These are phyloP conservation scores for Ogataea pignaliae DNA, from an alignment of 805 yeast species.

Conservation along the genomic window DNA sequence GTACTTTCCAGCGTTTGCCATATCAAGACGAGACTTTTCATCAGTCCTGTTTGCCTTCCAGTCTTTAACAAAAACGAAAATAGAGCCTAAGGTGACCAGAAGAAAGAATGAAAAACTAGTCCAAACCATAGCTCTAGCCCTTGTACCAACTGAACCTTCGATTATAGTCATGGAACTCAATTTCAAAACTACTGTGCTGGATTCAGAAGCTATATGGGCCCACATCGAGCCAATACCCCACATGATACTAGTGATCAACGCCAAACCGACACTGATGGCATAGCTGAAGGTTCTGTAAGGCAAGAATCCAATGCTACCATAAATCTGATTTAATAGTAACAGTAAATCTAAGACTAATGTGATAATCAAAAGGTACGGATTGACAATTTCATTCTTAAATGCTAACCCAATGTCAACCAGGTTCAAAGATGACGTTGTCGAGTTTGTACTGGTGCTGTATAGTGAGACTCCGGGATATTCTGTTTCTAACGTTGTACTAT, in stretches of 20 bases:
- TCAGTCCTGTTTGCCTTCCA: too few species aligned
- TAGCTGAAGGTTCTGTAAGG: slow-evolving; percentile 35
- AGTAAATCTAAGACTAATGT: slow-evolving; percentile 40
- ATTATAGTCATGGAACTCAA: slow-evolving; percentile 49
- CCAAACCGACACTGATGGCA: slow-evolving; percentile 28
- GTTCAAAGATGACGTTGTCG: slow-evolving; percentile 35
- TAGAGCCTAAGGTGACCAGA: slow-evolving; percentile 36
- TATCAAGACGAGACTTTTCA: too few species aligned
- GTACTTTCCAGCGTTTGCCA: too few species aligned
- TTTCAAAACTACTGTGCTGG: slow-evolving; percentile 40
- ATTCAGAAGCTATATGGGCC: slow-evolving; percentile 50
- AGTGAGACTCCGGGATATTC: slow-evolving; percentile 31
- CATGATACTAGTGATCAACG: slow-evolving; percentile 36
- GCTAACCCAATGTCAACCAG: slow-evolving; percentile 42
- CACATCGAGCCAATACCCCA: slow-evolving; percentile 70
- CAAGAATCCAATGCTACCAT: slow-evolving; percentile 43
- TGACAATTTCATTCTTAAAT: slow-evolving; percentile 43
- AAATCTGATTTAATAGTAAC: slow-evolving; percentile 38
- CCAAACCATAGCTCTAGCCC: slow-evolving; percentile 62
- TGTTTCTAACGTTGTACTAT: not conserved
- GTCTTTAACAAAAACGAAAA: slow-evolving; percentile 29
- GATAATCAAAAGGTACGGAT: slow-evolving; percentile 50
- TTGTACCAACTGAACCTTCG: slow-evolving; percentile 38
- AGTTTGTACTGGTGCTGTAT: slow-evolving; percentile 28
- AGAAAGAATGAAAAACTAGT: slow-evolving; percentile 46